A percentile compares a stretch with the other conserved stretches of the same genome.
Conservation (phyloP, 116 monocot genomes). For the Papilionanthe hybrid region DNA sequence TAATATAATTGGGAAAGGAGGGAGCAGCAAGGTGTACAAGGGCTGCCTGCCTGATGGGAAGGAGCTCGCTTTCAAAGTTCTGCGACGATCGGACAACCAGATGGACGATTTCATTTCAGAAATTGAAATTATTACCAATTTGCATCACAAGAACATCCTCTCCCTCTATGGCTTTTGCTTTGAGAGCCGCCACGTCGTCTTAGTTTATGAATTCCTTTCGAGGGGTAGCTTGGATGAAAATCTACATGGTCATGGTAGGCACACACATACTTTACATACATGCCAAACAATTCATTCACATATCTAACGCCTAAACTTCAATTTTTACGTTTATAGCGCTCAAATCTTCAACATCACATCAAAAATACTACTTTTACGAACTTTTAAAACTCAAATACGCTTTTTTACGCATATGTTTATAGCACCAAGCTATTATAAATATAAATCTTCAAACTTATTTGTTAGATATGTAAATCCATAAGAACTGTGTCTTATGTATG, state of each 20-base stretch:
- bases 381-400: too few relatives aligned
- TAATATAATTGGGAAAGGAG: slow-evolving; percentile 67
- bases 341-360: too few relatives aligned
- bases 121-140: slow-evolving; percentile 60
- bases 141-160: slow-evolving; percentile 62
- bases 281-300: too few relatives aligned
- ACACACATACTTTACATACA: background rate
- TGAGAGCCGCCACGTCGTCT: slow-evolving; percentile 42
- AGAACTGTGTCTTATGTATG: too few relatives aligned
- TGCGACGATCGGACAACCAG: slow-evolving; percentile 39
- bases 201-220: slow-evolving; percentile 64
- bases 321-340: too few relatives aligned
- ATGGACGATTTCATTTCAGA: slow-evolving; percentile 57
- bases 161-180: slow-evolving; percentile 65
- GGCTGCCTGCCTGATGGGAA: slow-evolving; percentile 36
- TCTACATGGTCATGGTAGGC: slow-evolving; percentile 43
- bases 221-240: slow-evolving; percentile 71
- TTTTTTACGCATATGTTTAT: too few relatives aligned
- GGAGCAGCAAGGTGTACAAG: slow-evolving; percentile 61
- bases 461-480: too few relatives aligned
- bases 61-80: slow-evolving; percentile 57
- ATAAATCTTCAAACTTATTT: too few relatives aligned
- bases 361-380: too few relatives aligned
- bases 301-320: too few relatives aligned
- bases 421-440: too few relatives aligned